phyloP scores from a whole-genome alignment of 495 filamentous ascomycete genomes.

The Lophiotrema nucula region DNA sequence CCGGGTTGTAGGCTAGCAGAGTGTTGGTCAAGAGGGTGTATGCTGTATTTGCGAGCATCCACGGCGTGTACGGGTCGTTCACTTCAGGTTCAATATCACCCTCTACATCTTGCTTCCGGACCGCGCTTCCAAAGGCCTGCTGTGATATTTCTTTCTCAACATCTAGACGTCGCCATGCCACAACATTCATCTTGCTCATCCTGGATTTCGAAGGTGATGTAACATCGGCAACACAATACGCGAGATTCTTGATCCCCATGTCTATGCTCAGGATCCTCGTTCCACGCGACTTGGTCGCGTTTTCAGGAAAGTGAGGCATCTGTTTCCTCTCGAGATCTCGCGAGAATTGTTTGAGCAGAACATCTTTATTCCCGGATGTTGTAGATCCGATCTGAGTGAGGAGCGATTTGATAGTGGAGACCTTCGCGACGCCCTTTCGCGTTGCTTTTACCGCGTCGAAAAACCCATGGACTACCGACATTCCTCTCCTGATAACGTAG shows the following conservation, averaged over 20 bases:
- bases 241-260: slow-evolving; percentile 83
- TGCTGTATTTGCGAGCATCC: slow-evolving; percentile 59
- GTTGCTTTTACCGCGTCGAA: too few relatives aligned
- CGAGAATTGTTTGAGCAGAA: slow-evolving; percentile 3
- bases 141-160: slow-evolving; percentile 18
- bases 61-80: slow-evolving; percentile 55
- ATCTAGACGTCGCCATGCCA: slow-evolving; percentile 27
- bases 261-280: slow-evolving; percentile 72
- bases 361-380: slow-evolving; percentile 16
- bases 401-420: slow-evolving; percentile 2
- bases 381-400: slow-evolving; percentile 21
- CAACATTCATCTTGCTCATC: slow-evolving; percentile 7
- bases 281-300: not conserved
- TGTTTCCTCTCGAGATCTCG: not conserved
- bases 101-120: not conserved
- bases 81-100: not conserved
- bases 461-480: too few relatives aligned
- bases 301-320: not conserved
- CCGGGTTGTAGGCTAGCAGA: slow-evolving; percentile 56
- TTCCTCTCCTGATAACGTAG: too few relatives aligned
- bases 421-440: too few relatives aligned
- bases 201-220: not conserved
- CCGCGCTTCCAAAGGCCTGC: not conserved
- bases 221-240: slow-evolving; percentile 63
- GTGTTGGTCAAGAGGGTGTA: slow-evolving; percentile 57